Evolutionary conservation across 768 basidiomycete genomes (phyloP), one percentile per base, ranked within the genome.

Genomic region (Mycena vitilis): DNA sequence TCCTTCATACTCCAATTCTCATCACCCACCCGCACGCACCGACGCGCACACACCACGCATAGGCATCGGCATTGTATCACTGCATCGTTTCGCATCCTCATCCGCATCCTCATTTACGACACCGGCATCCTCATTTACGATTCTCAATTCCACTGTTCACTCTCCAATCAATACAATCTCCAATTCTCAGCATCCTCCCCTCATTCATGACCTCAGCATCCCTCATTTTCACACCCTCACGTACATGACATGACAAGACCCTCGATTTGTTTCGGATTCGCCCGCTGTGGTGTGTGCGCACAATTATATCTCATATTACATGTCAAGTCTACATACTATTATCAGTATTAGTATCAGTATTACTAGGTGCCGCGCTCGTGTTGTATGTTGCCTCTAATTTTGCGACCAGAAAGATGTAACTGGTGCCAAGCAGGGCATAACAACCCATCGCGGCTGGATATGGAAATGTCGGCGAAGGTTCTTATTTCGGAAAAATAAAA

Each of bases 221-320:
- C n/a, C n/a, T n/a, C n/a, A n/a, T n/a, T n/a, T n/a, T n/a, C n/a
- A n/a, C n/a, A n/a, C n/a, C n/a, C n/a, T n/a, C n/a, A n/a, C n/a
- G n/a, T n/a, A n/a, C n/a, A n/a, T n/a, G n/a, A n/a, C n/a, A n/a
- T n/a, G n/a, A n/a, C n/a, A n/a, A n/a, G n/a, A n/a, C n/a, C n/a
- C n/a, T 58, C 38, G 37, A 23, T 56, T 56, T 40, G 54, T 54
- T 56, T 56, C 54, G 54, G n/a, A n/a, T n/a, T n/a, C n/a, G n/a
- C n/a, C 54, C 53, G 53, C n/a, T 55, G 53, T 55, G 53, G 53
- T 13, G 53, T 42, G 30, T 30, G 40, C 40, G 40, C 40, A 42
- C 40, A 11, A 42, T 42, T 9, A 42, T 16, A 12, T 16, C 16
- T n/a, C n/a, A n/a, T n/a, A n/a, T n/a, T n/a, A n/a, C n/a, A n/a